Conservation (phyloP, 23 red algal species). For the Gracilaria domingensis region DNA sequence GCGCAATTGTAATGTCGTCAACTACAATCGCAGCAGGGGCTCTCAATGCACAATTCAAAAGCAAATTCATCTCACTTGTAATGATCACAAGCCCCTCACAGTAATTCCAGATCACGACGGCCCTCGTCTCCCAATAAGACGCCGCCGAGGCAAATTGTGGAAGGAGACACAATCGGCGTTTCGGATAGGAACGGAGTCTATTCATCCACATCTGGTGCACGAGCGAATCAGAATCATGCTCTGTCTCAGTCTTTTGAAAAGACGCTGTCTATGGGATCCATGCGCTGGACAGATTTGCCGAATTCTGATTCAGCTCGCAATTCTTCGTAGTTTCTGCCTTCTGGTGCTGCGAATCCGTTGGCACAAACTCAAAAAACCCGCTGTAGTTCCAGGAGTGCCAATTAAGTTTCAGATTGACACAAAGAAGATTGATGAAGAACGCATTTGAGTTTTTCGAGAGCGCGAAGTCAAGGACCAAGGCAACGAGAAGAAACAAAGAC, state of each 20-base stretch:
- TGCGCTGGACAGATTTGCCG: not conserved
- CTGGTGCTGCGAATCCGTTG: not conserved
- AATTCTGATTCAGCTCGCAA: not conserved
- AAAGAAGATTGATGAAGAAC: not conserved
- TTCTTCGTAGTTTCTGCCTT: not conserved
- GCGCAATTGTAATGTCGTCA: constrained; percentile 14
- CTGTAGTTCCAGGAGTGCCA: not conserved
- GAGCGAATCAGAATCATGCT: constrained; percentile 13
- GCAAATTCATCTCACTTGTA: constrained; percentile 1
- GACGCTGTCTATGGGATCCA: constrained; percentile 3
- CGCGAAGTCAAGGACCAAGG: not conserved
- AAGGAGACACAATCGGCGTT: not conserved
- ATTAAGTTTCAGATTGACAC: constrained; percentile 5
- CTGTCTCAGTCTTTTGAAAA: constrained; percentile 15
- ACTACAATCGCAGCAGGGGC: not conserved
- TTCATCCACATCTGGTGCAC: constrained; percentile 19
- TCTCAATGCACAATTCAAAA: not conserved
- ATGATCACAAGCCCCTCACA: constrained; percentile 19
- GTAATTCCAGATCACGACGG: constrained; percentile 8
- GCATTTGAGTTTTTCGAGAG: not conserved
- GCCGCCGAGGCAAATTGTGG: not conserved
- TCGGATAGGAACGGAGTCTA: not conserved
- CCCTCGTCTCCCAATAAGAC: not conserved
- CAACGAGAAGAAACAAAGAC: constrained; percentile 21
- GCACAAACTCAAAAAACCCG: not conserved